Evolutionary conservation across 768 basidiomycete species (phyloP).

Genomic region (Chalciporus sphaerocephalus): DNA sequence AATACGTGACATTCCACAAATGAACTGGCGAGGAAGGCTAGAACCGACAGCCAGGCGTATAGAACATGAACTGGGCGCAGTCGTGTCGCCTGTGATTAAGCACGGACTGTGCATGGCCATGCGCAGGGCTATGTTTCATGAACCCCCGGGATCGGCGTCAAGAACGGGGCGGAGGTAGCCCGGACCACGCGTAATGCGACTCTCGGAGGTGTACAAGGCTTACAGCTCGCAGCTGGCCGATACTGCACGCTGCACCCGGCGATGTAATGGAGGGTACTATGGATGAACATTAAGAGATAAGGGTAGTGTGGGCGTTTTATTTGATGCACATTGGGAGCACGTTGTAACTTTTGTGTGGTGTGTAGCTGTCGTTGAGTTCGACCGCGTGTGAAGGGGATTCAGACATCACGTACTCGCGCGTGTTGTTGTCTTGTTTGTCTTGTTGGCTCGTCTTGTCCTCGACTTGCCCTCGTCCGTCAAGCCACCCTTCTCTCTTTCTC

Average conservation of each 20-base stretch:
- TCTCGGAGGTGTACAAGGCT: too few species aligned
- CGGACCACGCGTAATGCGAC: too few species aligned
- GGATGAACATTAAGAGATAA: too few species aligned
- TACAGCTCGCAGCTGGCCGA: too few species aligned
- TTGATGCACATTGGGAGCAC: conserved; percentile 3
- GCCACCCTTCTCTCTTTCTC: conserved; percentile 7
- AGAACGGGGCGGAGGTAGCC: too few species aligned
- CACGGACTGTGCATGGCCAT: neutral
- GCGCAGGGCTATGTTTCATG: neutral
- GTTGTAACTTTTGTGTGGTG: neutral
- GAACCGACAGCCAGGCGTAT: too few species aligned
- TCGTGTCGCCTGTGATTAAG: neutral
- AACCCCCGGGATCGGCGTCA: neutral
- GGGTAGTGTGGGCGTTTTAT: neutral
- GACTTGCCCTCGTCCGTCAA: conserved; percentile 14
- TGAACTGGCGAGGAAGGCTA: too few species aligned
- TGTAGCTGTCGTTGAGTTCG: neutral
- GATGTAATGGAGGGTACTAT: too few species aligned
- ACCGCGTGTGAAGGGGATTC: conserved; percentile 20
- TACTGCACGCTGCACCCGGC: too few species aligned
- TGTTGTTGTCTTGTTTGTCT: conserved; percentile 21
- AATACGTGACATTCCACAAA: too few species aligned
- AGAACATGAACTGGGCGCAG: neutral
- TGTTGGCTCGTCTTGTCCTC: conserved; percentile 11
- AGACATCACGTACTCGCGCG: conserved; percentile 30